Evolutionary conservation across 2,329 filamentous ascomycete genomes (phyloP), one percentile per base, ranked within the genome.

Genomic region (Neofusicoccum ribis): DNA sequence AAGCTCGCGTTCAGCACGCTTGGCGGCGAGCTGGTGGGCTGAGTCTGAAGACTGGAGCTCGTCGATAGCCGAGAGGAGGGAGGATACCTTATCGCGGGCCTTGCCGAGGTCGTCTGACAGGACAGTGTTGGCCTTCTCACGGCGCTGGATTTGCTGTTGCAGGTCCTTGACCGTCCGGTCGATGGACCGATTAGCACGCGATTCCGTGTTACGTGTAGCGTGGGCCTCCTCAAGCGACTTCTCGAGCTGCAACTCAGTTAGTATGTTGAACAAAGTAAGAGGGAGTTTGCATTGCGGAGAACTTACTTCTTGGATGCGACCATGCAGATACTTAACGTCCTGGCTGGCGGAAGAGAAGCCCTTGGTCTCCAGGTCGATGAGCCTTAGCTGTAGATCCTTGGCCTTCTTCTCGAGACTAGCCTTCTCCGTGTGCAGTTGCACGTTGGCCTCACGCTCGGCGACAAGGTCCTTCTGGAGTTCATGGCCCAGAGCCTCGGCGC

Each of bases 331-430:
- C 73, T 95, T 91, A 70, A 98, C 92, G 78, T 98, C 94, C 72
- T 97, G 92, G 77, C 93, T 97, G 27, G 91, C 91, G 69, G 90
- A 96, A 20, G 93, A 95, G 80, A 96, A 98, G 62, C 93, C 93
- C 83, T 98, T 98, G 49, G 95, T 98, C 81, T 99, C 94, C 8
- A 98, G 84, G 75, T 98, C 95, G 61, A 99, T 90, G 64, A 96
- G 87, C 73, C 89, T 89, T 62, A 98, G 86, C 78, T 98, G 94
- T 31, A 94, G 84, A 77, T 99, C 94, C 77, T 93, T 97, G 59
- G 96, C 83, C 63, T 86, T 88, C 83, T 97, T 97, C 81, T 98
- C 95, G 47, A 99, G 82, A 0, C 86, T 86, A 3, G 91, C 91
- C 81, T 97, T 98, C 70, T 97, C 92, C 76, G 93, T 93, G 77